phyloP scores from a whole-genome alignment of 176 grass and related monocot species.

The Carex kokanica region DNA sequence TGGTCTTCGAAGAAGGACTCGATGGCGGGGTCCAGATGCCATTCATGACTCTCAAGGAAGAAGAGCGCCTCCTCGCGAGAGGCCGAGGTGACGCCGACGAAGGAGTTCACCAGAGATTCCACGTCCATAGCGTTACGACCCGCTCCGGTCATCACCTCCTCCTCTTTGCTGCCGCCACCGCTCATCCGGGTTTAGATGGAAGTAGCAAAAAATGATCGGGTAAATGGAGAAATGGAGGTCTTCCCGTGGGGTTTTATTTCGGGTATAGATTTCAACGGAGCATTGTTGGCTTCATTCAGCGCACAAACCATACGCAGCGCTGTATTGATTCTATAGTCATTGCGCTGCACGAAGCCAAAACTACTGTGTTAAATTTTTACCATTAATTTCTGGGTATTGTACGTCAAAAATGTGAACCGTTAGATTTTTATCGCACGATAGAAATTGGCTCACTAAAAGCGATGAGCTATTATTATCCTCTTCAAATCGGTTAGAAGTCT shows the following conservation, averaged over 20 bases:
- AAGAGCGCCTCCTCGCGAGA: slow-evolving; percentile 62
- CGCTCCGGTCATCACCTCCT: not conserved
- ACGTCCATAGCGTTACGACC: slow-evolving; percentile 22
- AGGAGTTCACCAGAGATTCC: slow-evolving; percentile 48
- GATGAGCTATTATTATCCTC: not conserved
- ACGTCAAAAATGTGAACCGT: not conserved
- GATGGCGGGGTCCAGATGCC: slow-evolving; percentile 69
- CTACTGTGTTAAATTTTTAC: too few relatives aligned
- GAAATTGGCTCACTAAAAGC: not conserved
- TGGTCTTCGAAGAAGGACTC: slow-evolving; percentile 55
- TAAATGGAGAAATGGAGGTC: not conserved
- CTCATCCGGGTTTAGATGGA: not conserved
- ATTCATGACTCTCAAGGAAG: slow-evolving; percentile 81
- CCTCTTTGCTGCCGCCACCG: not conserved
- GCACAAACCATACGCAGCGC: too few relatives aligned
- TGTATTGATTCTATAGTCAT: too few relatives aligned
- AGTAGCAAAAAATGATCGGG: not conserved
- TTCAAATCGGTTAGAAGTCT: not conserved
- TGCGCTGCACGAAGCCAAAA: too few relatives aligned
- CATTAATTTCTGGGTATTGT: not conserved
- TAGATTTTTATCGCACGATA: not conserved
- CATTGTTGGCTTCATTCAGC: too few relatives aligned
- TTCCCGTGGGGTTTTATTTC: not conserved
- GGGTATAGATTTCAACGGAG: too few relatives aligned
- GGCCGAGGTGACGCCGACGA: slow-evolving; percentile 65